phyloP scores from a whole-genome alignment of 495 filamentous ascomycete genomes.

The Saxophila tyrrhenica region DNA sequence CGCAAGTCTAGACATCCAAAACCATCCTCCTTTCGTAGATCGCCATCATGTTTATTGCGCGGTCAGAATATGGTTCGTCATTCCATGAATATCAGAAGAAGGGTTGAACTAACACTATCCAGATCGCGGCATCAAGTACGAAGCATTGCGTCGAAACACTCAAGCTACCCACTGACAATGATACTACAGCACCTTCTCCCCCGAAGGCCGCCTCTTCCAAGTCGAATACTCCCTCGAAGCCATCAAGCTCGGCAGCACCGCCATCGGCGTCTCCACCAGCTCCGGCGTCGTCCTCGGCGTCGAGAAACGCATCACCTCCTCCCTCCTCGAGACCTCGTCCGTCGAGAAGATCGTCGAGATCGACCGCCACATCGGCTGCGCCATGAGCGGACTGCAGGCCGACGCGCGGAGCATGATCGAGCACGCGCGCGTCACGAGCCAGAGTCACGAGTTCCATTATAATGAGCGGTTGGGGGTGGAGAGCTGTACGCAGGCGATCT shows the following conservation, averaged over 20 bases:
- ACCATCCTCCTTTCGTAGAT: not conserved
- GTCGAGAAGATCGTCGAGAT: slow-evolving; percentile 99
- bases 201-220: slow-evolving; percentile 98
- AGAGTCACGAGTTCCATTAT: slow-evolving; percentile 94
- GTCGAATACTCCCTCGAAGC: slow-evolving; percentile 99
- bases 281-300: slow-evolving; percentile 93
- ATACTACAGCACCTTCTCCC: slow-evolving; percentile 83
- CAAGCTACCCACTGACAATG: slow-evolving; percentile 16
- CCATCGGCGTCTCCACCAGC: slow-evolving; percentile 91
- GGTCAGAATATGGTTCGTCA: slow-evolving; percentile 92
- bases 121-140: slow-evolving; percentile 99
- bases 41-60: slow-evolving; percentile 93
- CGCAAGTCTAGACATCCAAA: slow-evolving; percentile 4
- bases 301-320: slow-evolving; percentile 96
- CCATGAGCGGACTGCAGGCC: slow-evolving; percentile 94
- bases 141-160: slow-evolving; percentile 8
- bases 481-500: slow-evolving; percentile 97
- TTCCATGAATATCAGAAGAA: slow-evolving; percentile 18
- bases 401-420: slow-evolving; percentile 94
- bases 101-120: slow-evolving; percentile 9
- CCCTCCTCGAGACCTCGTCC: slow-evolving; percentile 88
- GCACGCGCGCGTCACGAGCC: slow-evolving; percentile 93
- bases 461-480: slow-evolving; percentile 88
- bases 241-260: slow-evolving; percentile 97
- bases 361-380: slow-evolving; percentile 95